A percentile compares a stretch with the other conserved stretches of the same genome.
Conservation (phyloP, 805 yeast genomes). For the Ogataea trehaloabstinens region DNA sequence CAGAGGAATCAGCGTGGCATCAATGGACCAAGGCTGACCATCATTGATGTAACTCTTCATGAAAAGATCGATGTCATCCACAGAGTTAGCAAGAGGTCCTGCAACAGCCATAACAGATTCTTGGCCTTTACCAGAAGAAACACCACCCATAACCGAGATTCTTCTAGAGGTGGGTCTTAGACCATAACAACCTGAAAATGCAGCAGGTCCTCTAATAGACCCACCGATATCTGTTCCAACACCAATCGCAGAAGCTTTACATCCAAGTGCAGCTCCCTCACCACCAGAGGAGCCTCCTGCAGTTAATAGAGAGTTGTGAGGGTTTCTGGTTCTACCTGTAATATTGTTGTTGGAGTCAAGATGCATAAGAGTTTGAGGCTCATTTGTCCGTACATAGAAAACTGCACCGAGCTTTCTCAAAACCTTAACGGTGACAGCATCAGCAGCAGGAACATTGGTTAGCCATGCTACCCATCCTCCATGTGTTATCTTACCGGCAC, state of each 20-base stretch:
- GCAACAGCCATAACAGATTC: conserved; percentile 63
- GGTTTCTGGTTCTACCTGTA: conserved; percentile 58
- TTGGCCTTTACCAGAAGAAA: conserved; percentile 59
- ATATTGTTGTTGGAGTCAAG: conserved; percentile 60
- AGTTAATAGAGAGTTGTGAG: conserved; percentile 53
- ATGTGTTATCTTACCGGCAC: conserved; percentile 52
- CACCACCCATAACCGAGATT: conserved; percentile 44
- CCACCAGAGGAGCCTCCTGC: conserved; percentile 78
- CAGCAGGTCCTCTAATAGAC: conserved; percentile 66
- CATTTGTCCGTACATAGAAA: conserved; percentile 61
- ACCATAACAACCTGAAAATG: conserved; percentile 61
- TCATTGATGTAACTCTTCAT: conserved; percentile 60
- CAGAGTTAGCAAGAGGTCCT: conserved; percentile 65
- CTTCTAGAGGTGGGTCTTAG: conserved; percentile 61
- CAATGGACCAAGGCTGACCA: conserved; percentile 62
- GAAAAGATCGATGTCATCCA: conserved; percentile 66
- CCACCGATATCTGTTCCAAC: conserved; percentile 76
- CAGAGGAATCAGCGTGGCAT: conserved; percentile 44
- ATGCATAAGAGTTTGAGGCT: conserved; percentile 72
- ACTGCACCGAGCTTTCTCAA: conserved; percentile 56
- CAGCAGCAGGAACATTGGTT: conserved; percentile 44
- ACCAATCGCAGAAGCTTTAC: conserved; percentile 61
- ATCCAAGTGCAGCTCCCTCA: conserved; percentile 62
- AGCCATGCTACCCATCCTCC: conserved; percentile 58
- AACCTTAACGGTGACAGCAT: conserved; percentile 47